Conservation (phyloP, 257 asterid genomes). For the Salvia rosmarinus region DNA sequence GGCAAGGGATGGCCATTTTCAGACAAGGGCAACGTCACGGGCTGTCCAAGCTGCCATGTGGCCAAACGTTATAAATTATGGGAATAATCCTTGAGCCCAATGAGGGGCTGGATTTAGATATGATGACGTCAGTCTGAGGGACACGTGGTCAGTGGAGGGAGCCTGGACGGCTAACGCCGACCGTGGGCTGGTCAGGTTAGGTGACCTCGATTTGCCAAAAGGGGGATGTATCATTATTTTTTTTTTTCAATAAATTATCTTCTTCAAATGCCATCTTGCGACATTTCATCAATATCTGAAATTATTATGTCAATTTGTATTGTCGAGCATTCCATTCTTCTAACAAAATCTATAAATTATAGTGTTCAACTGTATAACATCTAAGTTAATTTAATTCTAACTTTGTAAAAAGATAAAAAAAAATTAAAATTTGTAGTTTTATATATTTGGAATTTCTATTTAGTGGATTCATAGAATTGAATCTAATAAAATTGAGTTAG, state of each 20-base stretch:
- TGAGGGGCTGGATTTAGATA: slow-evolving; percentile 31
- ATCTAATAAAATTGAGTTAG: too few relatives aligned
- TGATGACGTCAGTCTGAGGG: slow-evolving; percentile 27
- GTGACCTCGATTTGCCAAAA: slow-evolving; percentile 23
- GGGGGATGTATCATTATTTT: neutral
- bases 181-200: slow-evolving; percentile 18
- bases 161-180: slow-evolving; percentile 42
- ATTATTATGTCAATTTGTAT: neutral
- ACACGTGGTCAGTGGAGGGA: slow-evolving; percentile 39
- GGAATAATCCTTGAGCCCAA: slow-evolving; percentile 22
- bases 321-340: too few relatives aligned
- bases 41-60: slow-evolving; percentile 40
- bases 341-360: too few relatives aligned
- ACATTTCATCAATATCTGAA: neutral
- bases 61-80: neutral
- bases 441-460: too few relatives aligned
- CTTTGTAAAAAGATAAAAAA: too few relatives aligned
- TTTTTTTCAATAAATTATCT: neutral
- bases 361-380: too few relatives aligned
- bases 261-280: too few relatives aligned
- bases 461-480: too few relatives aligned
- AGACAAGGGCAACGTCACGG: slow-evolving; percentile 27
- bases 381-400: too few relatives aligned
- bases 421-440: too few relatives aligned
- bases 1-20: slow-evolving; percentile 37